Evolutionary conservation across 306 rosid genomes (phyloP).

Genomic region (Gillenia trifoliata): DNA sequence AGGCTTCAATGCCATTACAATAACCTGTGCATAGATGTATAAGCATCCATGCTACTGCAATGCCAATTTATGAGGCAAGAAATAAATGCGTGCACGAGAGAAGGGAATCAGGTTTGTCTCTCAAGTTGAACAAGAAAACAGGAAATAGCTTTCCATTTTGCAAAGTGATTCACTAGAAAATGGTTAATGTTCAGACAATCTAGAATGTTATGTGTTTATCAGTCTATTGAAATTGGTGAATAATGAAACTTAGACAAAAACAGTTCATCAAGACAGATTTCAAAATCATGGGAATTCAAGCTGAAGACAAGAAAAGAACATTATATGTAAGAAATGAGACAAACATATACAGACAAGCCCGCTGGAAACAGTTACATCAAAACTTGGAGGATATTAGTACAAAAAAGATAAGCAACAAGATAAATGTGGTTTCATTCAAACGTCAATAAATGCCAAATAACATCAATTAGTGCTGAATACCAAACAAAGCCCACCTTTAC

Average conservation of each 20-base stretch:
- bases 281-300: neutral
- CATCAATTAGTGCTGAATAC: slow-evolving; percentile 7
- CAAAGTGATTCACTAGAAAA: neutral
- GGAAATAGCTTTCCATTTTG: neutral
- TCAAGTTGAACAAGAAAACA: neutral
- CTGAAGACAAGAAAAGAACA: neutral
- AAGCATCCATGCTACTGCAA: neutral
- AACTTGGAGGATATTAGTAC: neutral
- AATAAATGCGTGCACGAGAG: neutral
- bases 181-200: neutral
- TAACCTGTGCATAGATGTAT: neutral
- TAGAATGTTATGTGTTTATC: neutral
- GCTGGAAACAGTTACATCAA: neutral
- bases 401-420: slow-evolving; percentile 6
- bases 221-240: neutral
- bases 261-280: neutral
- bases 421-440: slow-evolving; percentile 5
- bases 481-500: slow-evolving; percentile 69
- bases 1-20: no score
- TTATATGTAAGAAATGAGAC: neutral
- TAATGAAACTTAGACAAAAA: neutral
- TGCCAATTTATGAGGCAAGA: neutral
- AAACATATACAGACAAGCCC: neutral
- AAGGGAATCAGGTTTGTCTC: neutral
- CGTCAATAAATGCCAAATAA: slow-evolving; percentile 13